Percentiles rank a stretch among this genome's conserved stretches.
Evolutionary conservation across 441 rosid species (phyloP).

Genomic region (Pelargonium fulgidum): DNA sequence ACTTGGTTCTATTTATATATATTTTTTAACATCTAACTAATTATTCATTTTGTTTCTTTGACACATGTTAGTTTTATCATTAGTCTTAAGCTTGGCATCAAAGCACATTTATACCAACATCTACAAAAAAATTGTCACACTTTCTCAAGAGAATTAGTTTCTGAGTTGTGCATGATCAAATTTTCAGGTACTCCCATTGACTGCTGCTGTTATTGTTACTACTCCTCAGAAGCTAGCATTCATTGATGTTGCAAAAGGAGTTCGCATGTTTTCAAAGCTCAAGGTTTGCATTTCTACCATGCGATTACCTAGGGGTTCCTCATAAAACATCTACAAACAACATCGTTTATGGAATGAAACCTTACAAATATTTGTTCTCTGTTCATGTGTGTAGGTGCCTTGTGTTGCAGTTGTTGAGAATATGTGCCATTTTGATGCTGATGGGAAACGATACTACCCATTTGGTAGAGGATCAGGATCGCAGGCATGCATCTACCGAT

Average conservation of each 20-base stretch:
- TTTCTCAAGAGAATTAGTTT: not conserved
- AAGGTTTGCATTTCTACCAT: constrained; percentile 46
- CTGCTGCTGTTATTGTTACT: constrained; percentile 94
- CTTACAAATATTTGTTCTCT: constrained; percentile 16
- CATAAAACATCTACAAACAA: constrained; percentile 12
- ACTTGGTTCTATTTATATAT: constrained; percentile 10
- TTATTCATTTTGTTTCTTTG: not conserved
- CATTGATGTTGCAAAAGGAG: constrained; percentile 96
- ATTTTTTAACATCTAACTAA: not conserved
- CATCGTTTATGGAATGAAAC: constrained; percentile 11
- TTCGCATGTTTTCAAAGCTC: constrained; percentile 93
- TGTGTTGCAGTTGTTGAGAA: constrained; percentile 94
- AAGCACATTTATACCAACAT: not conserved
- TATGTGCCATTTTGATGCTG: constrained; percentile 95
- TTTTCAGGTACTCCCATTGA: constrained; percentile 81
- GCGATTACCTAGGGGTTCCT: not conserved
- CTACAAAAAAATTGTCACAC: not conserved
- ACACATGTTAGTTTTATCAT: no score
- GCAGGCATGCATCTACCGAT: constrained; percentile 44
- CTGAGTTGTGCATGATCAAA: constrained; percentile 13
- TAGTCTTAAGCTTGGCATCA: not conserved
- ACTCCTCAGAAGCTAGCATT: constrained; percentile 95
- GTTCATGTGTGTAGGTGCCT: constrained; percentile 55
- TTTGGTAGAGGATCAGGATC: constrained; percentile 96
- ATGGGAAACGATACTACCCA: constrained; percentile 91